phyloP scores from a whole-genome alignment of 2,329 filamentous ascomycete genomes.

The Talaromyces rugulosus region DNA sequence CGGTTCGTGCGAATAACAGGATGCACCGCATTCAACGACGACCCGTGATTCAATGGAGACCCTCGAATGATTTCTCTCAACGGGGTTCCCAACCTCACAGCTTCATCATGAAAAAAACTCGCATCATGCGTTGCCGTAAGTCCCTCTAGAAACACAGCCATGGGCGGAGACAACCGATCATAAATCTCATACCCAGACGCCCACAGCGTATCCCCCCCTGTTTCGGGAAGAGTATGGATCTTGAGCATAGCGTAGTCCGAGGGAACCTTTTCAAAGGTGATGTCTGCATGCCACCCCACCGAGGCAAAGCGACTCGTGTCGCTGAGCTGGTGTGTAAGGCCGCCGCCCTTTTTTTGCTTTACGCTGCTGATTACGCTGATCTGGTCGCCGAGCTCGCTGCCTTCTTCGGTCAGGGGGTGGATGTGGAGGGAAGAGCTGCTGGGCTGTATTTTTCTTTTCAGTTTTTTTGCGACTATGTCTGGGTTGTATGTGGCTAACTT shows the following conservation, averaged over 20 bases:
- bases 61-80: conserved; percentile 36
- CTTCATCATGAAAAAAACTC: conserved; percentile 6
- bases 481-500: conserved; percentile 10
- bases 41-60: conserved; percentile 52
- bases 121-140: conserved; percentile 46
- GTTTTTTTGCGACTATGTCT: neutral
- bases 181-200: conserved; percentile 52
- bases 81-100: neutral
- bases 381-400: conserved; percentile 52
- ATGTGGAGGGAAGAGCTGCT: conserved; percentile 50
- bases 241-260: conserved; percentile 54
- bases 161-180: conserved; percentile 49
- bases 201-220: conserved; percentile 49
- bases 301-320: conserved; percentile 8
- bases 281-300: conserved; percentile 49
- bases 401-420: conserved; percentile 52
- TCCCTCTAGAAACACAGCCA: conserved; percentile 46
- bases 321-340: conserved; percentile 12
- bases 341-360: conserved; percentile 53
- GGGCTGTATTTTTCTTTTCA: conserved; percentile 29
- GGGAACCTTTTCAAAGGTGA: conserved; percentile 52
- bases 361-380: conserved; percentile 55
- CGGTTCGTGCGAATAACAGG: conserved; percentile 58
- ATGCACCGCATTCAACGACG: conserved; percentile 49
- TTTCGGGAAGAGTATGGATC: conserved; percentile 44